Evolutionary conservation across 2,329 filamentous ascomycete genomes (phyloP), one percentile per base, ranked within the genome.

Genomic region (Pseudogymnoascus destructans): DNA sequence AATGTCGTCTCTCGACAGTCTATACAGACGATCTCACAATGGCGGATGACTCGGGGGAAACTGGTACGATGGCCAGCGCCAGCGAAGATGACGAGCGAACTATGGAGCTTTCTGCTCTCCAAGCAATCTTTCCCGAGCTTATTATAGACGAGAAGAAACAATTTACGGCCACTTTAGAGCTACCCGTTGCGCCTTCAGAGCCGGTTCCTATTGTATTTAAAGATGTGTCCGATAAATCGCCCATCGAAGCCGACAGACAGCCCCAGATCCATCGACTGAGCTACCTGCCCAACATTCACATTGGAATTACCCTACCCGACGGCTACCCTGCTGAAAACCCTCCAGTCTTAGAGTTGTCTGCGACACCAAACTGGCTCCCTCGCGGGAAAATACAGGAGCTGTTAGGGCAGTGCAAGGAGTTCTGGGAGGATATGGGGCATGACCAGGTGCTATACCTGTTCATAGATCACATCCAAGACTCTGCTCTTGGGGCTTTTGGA

Each of bases 121-220:
- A 75, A 59, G 80, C 82, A 61, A 86, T 87, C 65, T 87, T 79
- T 63, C 83, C 83, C n/a, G 84, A 86, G 69, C 77, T 86, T 11
- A 73, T 73, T 27, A 70, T 71, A 7, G 67, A 74, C 17, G 68
- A 73, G 49, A 66, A 72, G 5, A 64, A 74, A 30, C 73, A 72
- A 6, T 77, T 84, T 66, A 73, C 73, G 42, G 64, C 65, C 6
- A 64, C 64, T n/a, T 75, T 85, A 59, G 78, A 82, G 46, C 69
- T 85, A 15, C 79, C 80, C 3, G 77, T 85, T 38, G 75, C 76
- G 62, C 77, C 82, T 9, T 71, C 70, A 32, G 72, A 75, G 40
- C 74, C 79, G 8, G 73, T 85, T 58, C 79, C 76, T 52, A 17
- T 52, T 19, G 25, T 52, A 4, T 52, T 52, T 52, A 17, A 17